Conservation (phyloP, 495 filamentous ascomycete genomes). For the Podospora didyma region DNA sequence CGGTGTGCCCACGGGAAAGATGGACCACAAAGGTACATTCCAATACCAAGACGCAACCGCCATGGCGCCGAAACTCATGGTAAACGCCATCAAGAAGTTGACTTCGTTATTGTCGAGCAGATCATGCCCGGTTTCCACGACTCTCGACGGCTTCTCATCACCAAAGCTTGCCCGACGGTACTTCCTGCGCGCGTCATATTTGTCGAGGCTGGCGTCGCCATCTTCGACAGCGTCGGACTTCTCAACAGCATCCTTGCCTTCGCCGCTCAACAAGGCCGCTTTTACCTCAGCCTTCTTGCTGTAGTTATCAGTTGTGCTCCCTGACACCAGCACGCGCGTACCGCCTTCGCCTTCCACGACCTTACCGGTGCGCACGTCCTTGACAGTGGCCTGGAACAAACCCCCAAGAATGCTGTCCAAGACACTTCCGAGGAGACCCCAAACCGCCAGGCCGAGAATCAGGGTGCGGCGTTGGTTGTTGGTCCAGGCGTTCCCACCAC, state of each 20-base stretch:
- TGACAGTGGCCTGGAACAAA: constrained; percentile 78
- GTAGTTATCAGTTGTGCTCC: constrained; percentile 13
- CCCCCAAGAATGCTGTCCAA: constrained; percentile 86
- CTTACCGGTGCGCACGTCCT: constrained; percentile 77
- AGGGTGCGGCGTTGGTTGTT: constrained; percentile 49
- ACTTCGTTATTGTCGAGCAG: constrained; percentile 91
- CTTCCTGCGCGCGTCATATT: constrained; percentile 40
- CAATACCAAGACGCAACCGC: constrained; percentile 52
- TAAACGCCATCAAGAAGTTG: constrained; percentile 81
- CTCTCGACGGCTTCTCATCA: constrained; percentile 60
- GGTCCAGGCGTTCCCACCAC: constrained; percentile 41
- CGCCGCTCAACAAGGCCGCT: constrained; percentile 28
- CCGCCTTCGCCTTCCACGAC: constrained; percentile 87
- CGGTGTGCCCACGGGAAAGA: constrained; percentile 16
- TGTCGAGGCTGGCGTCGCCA: constrained; percentile 21
- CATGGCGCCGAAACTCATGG: constrained; percentile 80
- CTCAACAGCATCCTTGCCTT: constrained; percentile 35
- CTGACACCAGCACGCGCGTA: constrained; percentile 58
- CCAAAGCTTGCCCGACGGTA: constrained; percentile 46
- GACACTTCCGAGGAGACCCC: constrained; percentile 73
- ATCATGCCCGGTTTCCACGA: constrained; percentile 68
- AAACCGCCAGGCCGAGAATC: constrained; percentile 58
- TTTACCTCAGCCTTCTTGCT: constrained; percentile 35
- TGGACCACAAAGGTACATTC: constrained; percentile 39
- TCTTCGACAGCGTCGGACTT: constrained; percentile 21